Evolutionary conservation across 352 stramenopile species (phyloP).

Genomic region (Pythium folliculosum): DNA sequence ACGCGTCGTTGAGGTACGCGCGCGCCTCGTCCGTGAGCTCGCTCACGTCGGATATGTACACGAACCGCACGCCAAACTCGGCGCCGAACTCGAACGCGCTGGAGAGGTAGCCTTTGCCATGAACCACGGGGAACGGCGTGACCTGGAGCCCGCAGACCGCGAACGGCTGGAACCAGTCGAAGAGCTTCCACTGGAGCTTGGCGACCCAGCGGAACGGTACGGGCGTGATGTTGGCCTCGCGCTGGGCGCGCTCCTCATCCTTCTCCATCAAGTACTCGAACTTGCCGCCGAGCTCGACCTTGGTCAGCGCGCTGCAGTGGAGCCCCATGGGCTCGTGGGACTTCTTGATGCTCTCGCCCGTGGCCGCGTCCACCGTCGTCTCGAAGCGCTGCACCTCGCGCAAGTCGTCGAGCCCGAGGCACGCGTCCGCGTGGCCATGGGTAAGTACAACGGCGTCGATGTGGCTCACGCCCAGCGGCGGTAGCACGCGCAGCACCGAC

Average conservation of each 20-base stretch:
- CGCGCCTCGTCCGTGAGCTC: constrained; percentile 64
- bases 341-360: constrained; percentile 65
- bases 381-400: constrained; percentile 74
- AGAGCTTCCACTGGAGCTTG: constrained; percentile 66
- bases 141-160: constrained; percentile 46
- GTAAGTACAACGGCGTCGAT: constrained; percentile 83
- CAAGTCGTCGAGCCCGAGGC: constrained; percentile 83
- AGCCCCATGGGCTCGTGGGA: constrained; percentile 52
- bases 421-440: constrained; percentile 84
- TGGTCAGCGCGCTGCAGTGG: constrained; percentile 61
- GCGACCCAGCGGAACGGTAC: constrained; percentile 78
- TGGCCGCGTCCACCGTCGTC: constrained; percentile 52
- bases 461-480: constrained; percentile 41
- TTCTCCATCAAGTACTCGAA: constrained; percentile 82
- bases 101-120: constrained; percentile 78
- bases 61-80: constrained; percentile 65
- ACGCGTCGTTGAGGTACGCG: constrained; percentile 54
- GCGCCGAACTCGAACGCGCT: constrained; percentile 81
- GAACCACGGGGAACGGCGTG: constrained; percentile 76
- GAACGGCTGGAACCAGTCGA: constrained; percentile 58
- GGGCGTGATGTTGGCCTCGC: constrained; percentile 21
- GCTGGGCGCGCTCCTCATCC: constrained; percentile 16
- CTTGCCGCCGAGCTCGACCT: constrained; percentile 58
- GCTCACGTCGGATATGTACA: constrained; percentile 91
- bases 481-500: constrained; percentile 66